Evolutionary conservation across 2,329 filamentous ascomycete genomes (phyloP).

Genomic region (Cladosporium sphaerospermum): DNA sequence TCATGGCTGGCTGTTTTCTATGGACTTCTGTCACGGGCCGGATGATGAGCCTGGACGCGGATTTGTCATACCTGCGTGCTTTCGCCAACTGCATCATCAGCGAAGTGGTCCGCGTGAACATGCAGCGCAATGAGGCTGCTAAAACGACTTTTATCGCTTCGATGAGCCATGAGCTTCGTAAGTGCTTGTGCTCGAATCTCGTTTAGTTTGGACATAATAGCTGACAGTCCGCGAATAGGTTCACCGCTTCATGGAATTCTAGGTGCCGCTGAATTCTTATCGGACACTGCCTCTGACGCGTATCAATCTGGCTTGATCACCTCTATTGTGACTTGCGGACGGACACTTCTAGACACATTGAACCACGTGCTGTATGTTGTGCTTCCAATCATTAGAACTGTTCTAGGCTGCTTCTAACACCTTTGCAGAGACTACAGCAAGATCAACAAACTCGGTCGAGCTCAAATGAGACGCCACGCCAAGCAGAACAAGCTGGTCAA

Average conservation of each 20-base stretch:
- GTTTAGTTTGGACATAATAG: not conserved
- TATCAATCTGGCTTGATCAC: conserved; percentile 40
- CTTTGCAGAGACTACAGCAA: conserved; percentile 33
- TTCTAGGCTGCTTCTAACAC: too few species aligned
- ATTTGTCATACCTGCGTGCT: conserved; percentile 37
- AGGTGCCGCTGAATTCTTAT: conserved; percentile 43
- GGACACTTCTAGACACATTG: conserved; percentile 43
- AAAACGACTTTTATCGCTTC: conserved; percentile 47
- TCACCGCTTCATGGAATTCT: conserved; percentile 41
- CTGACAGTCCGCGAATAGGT: not conserved
- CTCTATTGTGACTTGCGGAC: conserved; percentile 44
- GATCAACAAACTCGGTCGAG: conserved; percentile 34
- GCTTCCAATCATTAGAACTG: too few species aligned
- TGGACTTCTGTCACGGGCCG: conserved; percentile 40
- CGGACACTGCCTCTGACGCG: conserved; percentile 37
- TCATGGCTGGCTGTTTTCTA: conserved; percentile 40
- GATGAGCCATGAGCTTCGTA: conserved; percentile 46
- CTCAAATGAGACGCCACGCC: conserved; percentile 21
- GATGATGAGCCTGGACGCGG: conserved; percentile 33
- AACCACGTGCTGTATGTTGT: conserved; percentile 27
- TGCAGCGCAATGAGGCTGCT: conserved; percentile 37
- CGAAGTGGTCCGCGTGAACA: conserved; percentile 34
- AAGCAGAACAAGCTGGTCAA: conserved; percentile 24
- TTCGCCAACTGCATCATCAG: conserved; percentile 37
- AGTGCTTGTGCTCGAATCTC: not conserved